These are phyloP conservation scores for Cutaneotrichosporon cyanovorans DNA, from an alignment of 1,284 basidiomycete species.

Conservation along the genomic window DNA sequence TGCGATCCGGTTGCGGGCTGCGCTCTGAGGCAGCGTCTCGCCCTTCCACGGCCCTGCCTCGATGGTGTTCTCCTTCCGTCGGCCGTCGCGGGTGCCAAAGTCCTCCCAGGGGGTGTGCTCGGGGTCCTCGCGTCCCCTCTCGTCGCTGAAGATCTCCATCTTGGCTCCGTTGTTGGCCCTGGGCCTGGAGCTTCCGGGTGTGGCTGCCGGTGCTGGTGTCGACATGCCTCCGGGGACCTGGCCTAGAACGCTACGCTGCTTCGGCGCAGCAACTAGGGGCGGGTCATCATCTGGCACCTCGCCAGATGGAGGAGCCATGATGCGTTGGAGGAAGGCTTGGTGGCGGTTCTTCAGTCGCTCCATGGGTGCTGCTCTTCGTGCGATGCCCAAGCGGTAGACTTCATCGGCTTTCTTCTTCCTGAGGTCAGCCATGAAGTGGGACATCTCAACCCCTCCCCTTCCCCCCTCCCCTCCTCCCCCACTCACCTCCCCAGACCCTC, in stretches of 20 bases:
- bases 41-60: slow-evolving; percentile 49
- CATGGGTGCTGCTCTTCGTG: slow-evolving; percentile 68
- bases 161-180: slow-evolving; percentile 41
- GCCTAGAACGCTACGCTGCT: slow-evolving; percentile 19
- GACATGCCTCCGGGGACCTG: slow-evolving; percentile 3
- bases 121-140: slow-evolving; percentile 12
- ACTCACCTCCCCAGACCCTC: slow-evolving; percentile 68
- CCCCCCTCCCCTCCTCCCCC: not conserved
- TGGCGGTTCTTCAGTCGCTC: slow-evolving; percentile 79
- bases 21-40: slow-evolving; percentile 46
- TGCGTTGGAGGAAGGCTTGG: slow-evolving; percentile 72
- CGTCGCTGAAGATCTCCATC: slow-evolving; percentile 47
- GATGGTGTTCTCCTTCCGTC: slow-evolving; percentile 49
- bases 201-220: not conserved
- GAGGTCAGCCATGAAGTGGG: slow-evolving; percentile 10
- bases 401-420: slow-evolving; percentile 72
- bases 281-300: slow-evolving; percentile 35
- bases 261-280: not conserved
- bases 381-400: slow-evolving; percentile 75
- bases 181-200: slow-evolving; percentile 8
- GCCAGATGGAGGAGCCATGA: slow-evolving; percentile 45
- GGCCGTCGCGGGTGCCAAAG: slow-evolving; percentile 48
- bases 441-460: no score
- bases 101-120: slow-evolving; percentile 46
- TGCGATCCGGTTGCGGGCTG: slow-evolving; percentile 25